Percentiles rank a stretch among this genome's conserved stretches.
Conservation (phyloP, 257 asterid genomes). For the Solanum pimpinellifolium region DNA sequence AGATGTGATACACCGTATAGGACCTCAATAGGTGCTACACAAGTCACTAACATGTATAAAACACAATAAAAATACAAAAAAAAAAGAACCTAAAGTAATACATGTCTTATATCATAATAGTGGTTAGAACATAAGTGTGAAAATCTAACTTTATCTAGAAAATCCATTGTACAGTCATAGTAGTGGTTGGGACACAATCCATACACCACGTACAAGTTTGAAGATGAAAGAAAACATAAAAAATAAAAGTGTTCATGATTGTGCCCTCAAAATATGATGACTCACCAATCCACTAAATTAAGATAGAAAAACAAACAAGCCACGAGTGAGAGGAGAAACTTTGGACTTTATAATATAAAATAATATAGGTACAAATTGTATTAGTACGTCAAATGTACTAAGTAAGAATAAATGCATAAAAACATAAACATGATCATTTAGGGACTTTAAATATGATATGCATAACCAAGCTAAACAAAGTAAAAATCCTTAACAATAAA, state of each 20-base stretch:
- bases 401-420: neutral
- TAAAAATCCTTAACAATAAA: neutral
- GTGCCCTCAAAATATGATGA: neutral
- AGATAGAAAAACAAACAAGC: neutral
- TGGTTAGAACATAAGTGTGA: neutral
- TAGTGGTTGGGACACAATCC: neutral
- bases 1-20: neutral
- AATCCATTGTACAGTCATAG: neutral
- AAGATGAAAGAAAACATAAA: neutral
- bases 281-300: neutral
- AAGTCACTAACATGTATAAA: neutral
- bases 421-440: neutral
- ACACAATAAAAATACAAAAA: neutral
- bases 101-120: neutral
- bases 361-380: neutral
- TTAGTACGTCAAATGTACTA: neutral
- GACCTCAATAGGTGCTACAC: neutral
- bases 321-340: neutral
- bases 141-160: neutral
- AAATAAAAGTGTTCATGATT: neutral
- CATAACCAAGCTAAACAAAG: neutral
- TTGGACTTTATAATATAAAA: neutral
- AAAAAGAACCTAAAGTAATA: neutral
- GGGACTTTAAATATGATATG: neutral
- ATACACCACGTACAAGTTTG: neutral